Evolutionary conservation across 345 rosid species (phyloP), one percentile per base, ranked within the genome.

Genomic region (Eucalyptus urophylla): DNA sequence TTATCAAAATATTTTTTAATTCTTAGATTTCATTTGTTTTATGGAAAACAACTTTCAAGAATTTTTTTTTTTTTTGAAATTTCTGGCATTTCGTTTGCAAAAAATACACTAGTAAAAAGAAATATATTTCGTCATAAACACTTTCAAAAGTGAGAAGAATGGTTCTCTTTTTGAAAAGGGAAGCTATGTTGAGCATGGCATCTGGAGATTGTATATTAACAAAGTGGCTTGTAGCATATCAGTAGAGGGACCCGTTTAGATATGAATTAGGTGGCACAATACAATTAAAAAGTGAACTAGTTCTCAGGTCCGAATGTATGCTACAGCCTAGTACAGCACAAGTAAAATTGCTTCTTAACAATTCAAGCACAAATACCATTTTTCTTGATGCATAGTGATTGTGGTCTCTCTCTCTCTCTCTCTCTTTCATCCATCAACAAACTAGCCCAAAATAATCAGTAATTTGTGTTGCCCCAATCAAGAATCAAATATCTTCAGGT

Each of bases 131-230:
- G 27, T 56, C 62, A 56, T 4, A 22, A 56, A 56, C 3, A 21
- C 60, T 4, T 56, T 56, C 11, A 56, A 56, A 56, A 56, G 13
- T 56, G 62, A 10, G 62, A 24, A 56, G 27, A 10, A 56, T 56
- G 62, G 0, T 10, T 56, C n/a, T 6, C 31, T 25, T 10, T 2
- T 19, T 16, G 8, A 33, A 33, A 69, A 6, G 58, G 0, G 5
- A 37, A 33, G 81, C 1, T 17, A 22, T 5, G 44, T 33, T 17
- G 81, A 69, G 81, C 81, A 69, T 69, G 81, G 3, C 44, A 69
- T 33, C 14, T 69, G 3, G 80, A 33, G 44, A 69, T 3, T 17
- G 25, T 33, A 17, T 16, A 9, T 53, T 8, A 3, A 53, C 58
- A 53, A 53, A 19, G 58, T 53, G 56, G 56, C 56, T 19, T 19